Conservation (phyloP, 441 rosid species). For the Corymbia citriodora region DNA sequence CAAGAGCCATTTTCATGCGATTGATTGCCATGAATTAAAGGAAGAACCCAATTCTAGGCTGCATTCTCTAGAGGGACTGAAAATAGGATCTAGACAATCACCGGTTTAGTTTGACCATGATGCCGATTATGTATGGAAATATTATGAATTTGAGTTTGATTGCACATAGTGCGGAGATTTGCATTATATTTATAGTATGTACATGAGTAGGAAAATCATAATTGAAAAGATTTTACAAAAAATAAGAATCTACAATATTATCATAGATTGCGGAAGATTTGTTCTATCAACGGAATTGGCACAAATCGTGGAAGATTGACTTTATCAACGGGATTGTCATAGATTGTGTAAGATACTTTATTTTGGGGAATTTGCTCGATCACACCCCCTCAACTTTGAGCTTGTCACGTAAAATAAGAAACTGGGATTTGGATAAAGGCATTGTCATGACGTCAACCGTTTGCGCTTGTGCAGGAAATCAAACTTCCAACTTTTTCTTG, state of each 20-base stretch:
- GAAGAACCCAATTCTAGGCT: background rate
- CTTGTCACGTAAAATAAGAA: background rate
- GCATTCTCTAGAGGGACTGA: slow-evolving; percentile 22
- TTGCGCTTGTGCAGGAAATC: background rate
- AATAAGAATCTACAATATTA: no score
- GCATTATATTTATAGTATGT: background rate
- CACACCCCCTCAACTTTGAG: background rate
- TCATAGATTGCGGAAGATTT: background rate
- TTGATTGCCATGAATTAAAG: background rate
- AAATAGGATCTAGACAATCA: slow-evolving; percentile 64
- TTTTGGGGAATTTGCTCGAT: background rate
- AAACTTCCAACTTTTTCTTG: no score
- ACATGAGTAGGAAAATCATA: background rate
- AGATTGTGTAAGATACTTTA: background rate
- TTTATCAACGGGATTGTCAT: background rate
- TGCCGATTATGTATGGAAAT: slow-evolving; percentile 41
- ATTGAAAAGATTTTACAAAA: no score
- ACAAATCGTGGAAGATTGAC: background rate
- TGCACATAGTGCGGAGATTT: background rate
- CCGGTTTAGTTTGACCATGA: slow-evolving; percentile 42
- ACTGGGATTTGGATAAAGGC: background rate
- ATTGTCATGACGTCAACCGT: background rate
- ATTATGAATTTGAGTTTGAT: no score
- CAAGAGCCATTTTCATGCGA: background rate
- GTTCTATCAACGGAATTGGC: background rate